A percentile compares a stretch with the other conserved stretches of the same genome.
These are phyloP conservation scores for Psilocybe cyanescens DNA, from an alignment of 768 basidiomycete species.

Conservation along the genomic window DNA sequence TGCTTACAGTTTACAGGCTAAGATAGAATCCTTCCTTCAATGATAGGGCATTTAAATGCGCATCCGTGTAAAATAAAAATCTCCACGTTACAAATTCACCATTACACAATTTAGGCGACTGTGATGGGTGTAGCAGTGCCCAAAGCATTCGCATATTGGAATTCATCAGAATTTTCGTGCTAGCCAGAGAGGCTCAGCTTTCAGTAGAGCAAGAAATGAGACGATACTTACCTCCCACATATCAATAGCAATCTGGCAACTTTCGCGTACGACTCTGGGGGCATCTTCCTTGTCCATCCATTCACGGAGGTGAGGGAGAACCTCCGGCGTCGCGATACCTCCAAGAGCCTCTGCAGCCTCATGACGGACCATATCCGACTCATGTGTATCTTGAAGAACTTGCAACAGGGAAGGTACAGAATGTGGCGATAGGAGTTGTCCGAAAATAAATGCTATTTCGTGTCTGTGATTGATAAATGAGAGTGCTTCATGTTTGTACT, in stretches of 20 bases:
- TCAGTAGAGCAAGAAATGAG: not conserved
- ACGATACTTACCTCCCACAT: conserved; percentile 84
- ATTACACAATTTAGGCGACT: conserved; percentile 10
- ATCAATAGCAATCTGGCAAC: conserved; percentile 94
- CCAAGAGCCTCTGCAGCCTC: conserved; percentile 98
- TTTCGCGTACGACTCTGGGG: conserved; percentile 90
- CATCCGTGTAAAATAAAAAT: not conserved
- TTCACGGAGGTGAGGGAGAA: conserved; percentile 83
- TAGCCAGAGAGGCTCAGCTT: conserved; percentile 26
- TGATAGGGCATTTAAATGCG: not conserved
- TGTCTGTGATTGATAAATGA: conserved; percentile 55
- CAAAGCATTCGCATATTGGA: conserved; percentile 71
- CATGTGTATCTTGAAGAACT: conserved; percentile 71
- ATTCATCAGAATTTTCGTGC: conserved; percentile 83
- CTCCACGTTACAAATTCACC: not conserved
- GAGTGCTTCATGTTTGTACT: not conserved
- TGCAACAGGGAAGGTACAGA: conserved; percentile 84
- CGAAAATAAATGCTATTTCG: conserved; percentile 98
- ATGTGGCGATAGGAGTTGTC: conserved; percentile 88
- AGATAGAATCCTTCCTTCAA: not conserved
- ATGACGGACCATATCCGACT: conserved; percentile 97
- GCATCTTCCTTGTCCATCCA: conserved; percentile 82
- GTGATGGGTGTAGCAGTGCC: conserved; percentile 17
- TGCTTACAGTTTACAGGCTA: not conserved
- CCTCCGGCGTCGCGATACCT: conserved; percentile 94